Percentiles rank a stretch among this genome's conserved stretches.
These are phyloP conservation scores for Penstemon newberryi DNA, from an alignment of 257 asterid species.

Conservation along the genomic window DNA sequence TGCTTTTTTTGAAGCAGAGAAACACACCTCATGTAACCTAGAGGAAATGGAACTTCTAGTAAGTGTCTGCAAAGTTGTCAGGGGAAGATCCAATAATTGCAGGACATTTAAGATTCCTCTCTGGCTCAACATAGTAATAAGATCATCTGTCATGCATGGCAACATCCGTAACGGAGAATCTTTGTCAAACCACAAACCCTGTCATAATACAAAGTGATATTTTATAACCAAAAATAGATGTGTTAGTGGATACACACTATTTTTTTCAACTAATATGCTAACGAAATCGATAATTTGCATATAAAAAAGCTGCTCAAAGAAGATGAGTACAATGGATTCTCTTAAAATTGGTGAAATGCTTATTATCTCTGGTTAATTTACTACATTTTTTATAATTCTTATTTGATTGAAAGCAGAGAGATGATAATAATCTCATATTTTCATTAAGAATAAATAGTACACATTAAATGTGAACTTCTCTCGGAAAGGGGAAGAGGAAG, in stretches of 20 bases:
- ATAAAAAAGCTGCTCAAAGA: neutral
- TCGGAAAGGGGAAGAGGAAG: neutral
- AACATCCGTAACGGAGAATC: constrained; percentile 86
- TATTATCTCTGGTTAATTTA: too few relatives aligned
- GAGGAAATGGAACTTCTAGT: constrained; percentile 47
- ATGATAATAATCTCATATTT: neutral
- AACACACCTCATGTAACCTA: constrained; percentile 70
- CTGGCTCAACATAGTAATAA: constrained; percentile 52
- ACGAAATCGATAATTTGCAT: neutral
- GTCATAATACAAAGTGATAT: constrained; percentile 24
- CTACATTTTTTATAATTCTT: too few relatives aligned
- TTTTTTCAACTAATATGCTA: neutral
- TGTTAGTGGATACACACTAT: constrained; percentile 9
- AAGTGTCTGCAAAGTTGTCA: constrained; percentile 45
- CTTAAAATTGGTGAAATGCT: too few relatives aligned
- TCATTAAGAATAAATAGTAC: too few relatives aligned
- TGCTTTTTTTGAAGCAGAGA: constrained; percentile 23
- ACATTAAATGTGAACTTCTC: neutral
- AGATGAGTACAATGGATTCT: neutral
- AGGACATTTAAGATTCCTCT: constrained; percentile 60
- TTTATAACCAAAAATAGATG: constrained; percentile 7
- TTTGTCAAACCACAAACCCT: constrained; percentile 77
- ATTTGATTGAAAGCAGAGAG: neutral
- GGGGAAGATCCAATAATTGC: constrained; percentile 68
- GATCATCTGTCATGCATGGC: constrained; percentile 84